Percentiles rank a stretch among this genome's conserved stretches.
These are phyloP conservation scores for Colletotrichum incanum DNA, from an alignment of 2,329 filamentous ascomycete species.

Conservation along the genomic window DNA sequence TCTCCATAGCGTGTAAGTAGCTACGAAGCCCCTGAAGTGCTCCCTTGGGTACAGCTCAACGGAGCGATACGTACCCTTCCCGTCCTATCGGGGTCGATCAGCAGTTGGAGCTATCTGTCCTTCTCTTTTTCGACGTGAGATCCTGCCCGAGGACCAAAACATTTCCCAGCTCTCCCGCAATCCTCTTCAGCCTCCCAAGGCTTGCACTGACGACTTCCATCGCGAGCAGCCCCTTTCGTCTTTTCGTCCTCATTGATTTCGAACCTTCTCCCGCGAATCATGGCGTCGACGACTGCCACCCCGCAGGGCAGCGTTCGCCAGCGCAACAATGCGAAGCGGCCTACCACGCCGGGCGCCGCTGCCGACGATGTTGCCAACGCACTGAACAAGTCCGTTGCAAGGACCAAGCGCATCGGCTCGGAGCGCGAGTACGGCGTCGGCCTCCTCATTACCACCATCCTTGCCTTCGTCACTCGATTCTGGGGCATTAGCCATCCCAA, in stretches of 20 bases:
- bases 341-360: constrained; percentile 55
- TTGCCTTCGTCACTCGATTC: constrained; percentile 94
- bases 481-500: constrained; percentile 96
- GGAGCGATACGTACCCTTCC: constrained; percentile 37
- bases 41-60: constrained; percentile 31
- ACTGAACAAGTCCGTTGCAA: constrained; percentile 60
- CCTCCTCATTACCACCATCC: constrained; percentile 80
- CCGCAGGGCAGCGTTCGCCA: constrained; percentile 74
- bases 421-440: constrained; percentile 90
- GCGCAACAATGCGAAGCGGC: constrained; percentile 67
- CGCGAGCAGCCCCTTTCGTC: constrained; percentile 28
- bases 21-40: constrained; percentile 34
- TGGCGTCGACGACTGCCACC: constrained; percentile 59
- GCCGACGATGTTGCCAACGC: constrained; percentile 67
- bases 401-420: constrained; percentile 60
- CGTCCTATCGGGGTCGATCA: constrained; percentile 11
- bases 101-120: constrained; percentile 42
- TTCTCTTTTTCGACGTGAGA: constrained; percentile 32
- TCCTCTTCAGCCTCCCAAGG: constrained; percentile 13
- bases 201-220: constrained; percentile 31
- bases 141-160: constrained; percentile 10
- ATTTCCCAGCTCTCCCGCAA: constrained; percentile 25
- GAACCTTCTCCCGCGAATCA: constrained; percentile 50
- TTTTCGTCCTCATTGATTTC: constrained; percentile 37
- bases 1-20: constrained; percentile 38